Evolutionary conservation across 106 monocot genomes (phyloP), one percentile per base, ranked within the genome.

Genomic region (Dendrobium officinale): DNA sequence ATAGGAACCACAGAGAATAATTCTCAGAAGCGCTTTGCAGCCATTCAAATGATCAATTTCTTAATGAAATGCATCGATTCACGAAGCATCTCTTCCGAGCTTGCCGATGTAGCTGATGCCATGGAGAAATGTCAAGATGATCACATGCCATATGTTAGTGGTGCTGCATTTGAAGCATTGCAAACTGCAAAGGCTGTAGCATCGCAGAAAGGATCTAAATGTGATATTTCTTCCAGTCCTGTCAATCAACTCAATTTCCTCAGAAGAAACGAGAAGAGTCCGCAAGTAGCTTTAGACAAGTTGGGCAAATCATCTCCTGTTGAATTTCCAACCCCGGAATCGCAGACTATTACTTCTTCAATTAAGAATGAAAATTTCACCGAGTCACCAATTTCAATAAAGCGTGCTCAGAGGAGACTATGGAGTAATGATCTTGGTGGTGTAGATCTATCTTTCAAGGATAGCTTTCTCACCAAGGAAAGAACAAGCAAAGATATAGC

Each of bases 1-100:
- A 33, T 73, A 33, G 85, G 81, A 37, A 79, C 64, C 20, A 24
- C 84, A 2, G 91, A 92, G 66, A 84, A 79, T 70, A 98, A 89
- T 77, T 92, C 95, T 42, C 95, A 98, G 85, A 95, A 87, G 75
- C 84, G 98, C 10, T 78, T 95, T 9, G 91, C 88, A 0, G 92
- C 98, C 27, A 98, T 95, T 83, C 98, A 98, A 75, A 98, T 95
- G 98, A 86, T 95, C 15, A 92, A 95, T 47, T 98, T 93, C 80
- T 82, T 98, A 81, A 93, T 95, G 87, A 98, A 98, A 77, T 95
- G 91, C 82, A 89, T 98, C 0, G 98, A 98, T 45, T 88, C 86
- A 0, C 88, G 95, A 82, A 89, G 91, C 49, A 82, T 92, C 9
- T 81, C 80, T 4, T 88, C 91, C 0, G 95, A 98, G 75, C 67